A percentile compares a stretch with the other conserved stretches of the same genome.
These are phyloP conservation scores for Stachybotrys chlorohalonatus DNA, from an alignment of 2,329 filamentous ascomycete genomes.

Conservation along the genomic window DNA sequence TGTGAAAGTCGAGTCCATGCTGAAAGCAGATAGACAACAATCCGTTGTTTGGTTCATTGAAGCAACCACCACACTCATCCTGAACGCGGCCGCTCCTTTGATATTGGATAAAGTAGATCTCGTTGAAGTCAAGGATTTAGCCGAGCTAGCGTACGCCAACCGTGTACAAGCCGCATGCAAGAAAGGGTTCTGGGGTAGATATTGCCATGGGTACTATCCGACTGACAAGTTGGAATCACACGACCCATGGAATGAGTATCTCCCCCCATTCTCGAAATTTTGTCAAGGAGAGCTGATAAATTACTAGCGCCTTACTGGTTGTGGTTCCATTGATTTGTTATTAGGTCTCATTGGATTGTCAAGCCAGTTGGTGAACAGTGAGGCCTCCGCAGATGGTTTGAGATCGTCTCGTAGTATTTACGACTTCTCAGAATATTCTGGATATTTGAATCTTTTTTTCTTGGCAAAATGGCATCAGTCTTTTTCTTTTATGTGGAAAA, in stretches of 20 bases:
- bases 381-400: no score
- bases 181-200: neutral
- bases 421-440: no score
- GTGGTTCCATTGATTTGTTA: neutral
- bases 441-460: no score
- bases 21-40: neutral
- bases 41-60: neutral
- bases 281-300: neutral
- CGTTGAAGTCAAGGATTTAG: neutral
- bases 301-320: neutral
- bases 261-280: neutral
- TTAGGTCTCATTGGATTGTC: neutral
- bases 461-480: no score
- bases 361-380: no score
- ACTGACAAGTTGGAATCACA: conserved; percentile 1
- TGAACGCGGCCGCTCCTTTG: neutral
- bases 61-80: neutral
- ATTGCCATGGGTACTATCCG: neutral
- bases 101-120: neutral
- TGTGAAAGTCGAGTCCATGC: no score
- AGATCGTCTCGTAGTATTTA: no score
- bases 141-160: neutral
- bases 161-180: neutral
- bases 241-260: neutral
- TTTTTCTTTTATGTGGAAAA: no score